These are phyloP conservation scores for Juglanconis sp. DNA, from an alignment of 2,329 filamentous ascomycete genomes.

Conservation along the genomic window DNA sequence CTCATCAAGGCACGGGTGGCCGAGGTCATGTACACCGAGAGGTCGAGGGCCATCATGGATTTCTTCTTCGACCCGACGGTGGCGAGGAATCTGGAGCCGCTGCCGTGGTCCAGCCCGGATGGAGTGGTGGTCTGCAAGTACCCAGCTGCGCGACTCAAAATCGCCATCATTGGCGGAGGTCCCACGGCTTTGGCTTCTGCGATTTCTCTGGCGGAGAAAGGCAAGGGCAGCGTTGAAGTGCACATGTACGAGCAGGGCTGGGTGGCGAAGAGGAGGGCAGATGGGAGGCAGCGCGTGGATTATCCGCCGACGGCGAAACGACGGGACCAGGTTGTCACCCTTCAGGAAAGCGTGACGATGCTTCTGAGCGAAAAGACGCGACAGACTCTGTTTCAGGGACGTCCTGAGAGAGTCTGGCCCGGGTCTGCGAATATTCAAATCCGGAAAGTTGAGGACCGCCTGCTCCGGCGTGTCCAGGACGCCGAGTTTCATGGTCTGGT, in stretches of 20 bases:
- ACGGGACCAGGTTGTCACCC: constrained; percentile 34
- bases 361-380: constrained; percentile 27
- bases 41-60: constrained; percentile 26
- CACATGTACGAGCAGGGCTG: constrained; percentile 35
- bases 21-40: constrained; percentile 23
- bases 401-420: constrained; percentile 34
- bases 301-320: constrained; percentile 29
- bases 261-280: constrained; percentile 21
- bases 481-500: constrained; percentile 29
- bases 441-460: constrained; percentile 35
- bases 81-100: constrained; percentile 24
- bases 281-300: constrained; percentile 20
- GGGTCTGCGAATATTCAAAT: constrained; percentile 36
- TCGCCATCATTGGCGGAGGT: constrained; percentile 31
- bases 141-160: constrained; percentile 26
- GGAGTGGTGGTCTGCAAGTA: constrained; percentile 26
- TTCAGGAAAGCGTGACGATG: constrained; percentile 32
- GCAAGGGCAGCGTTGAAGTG: constrained; percentile 28
- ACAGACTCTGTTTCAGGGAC: constrained; percentile 29
- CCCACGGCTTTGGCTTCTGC: constrained; percentile 31
- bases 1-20: constrained; percentile 28
- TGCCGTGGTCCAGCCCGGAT: constrained; percentile 18
- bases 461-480: constrained; percentile 32
- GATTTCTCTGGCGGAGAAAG: constrained; percentile 33
- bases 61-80: constrained; percentile 36